A percentile compares a stretch with the other conserved stretches of the same genome.
Conservation (phyloP, 805 yeast genomes). For the Blastobotrys parvus region DNA sequence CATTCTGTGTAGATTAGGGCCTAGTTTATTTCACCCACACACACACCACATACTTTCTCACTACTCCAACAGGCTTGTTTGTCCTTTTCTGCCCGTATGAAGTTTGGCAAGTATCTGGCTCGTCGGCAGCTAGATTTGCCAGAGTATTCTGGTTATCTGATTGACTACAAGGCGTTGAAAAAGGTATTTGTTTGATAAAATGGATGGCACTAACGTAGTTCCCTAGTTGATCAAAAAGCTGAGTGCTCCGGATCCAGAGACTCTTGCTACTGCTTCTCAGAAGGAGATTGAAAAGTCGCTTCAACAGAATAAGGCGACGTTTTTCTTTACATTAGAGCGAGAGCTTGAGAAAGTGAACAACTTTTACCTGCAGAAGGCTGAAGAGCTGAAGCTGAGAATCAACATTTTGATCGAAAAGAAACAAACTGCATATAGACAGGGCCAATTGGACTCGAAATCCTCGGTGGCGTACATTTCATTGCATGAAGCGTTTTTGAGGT, state of each 20-base stretch:
- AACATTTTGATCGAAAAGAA: constrained; percentile 71
- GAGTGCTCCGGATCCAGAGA: constrained; percentile 38
- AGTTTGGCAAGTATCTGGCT: constrained; percentile 92
- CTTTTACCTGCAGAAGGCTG: constrained; percentile 87
- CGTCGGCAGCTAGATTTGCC: constrained; percentile 91
- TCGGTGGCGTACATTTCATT: constrained; percentile 75
- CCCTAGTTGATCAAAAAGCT: constrained; percentile 64
- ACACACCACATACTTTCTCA: background rate
- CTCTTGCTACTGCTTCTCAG: constrained; percentile 15
- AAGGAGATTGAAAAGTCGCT: constrained; percentile 42
- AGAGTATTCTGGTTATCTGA: constrained; percentile 88
- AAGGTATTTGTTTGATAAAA: constrained; percentile 32
- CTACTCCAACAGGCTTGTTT: background rate
- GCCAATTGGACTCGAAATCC: constrained; percentile 44
- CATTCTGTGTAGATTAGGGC: too few species aligned
- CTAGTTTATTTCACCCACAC: too few species aligned
- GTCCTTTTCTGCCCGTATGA: constrained; percentile 35
- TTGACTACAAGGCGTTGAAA: constrained; percentile 88
- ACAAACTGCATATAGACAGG: constrained; percentile 37
- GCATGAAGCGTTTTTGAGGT: constrained; percentile 82
- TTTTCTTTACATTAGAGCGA: constrained; percentile 82
- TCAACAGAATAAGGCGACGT: constrained; percentile 84
- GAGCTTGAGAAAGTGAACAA: constrained; percentile 91
- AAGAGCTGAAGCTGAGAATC: constrained; percentile 70
- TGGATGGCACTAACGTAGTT: background rate